These are phyloP conservation scores for Tuber indicum DNA, from an alignment of 495 filamentous ascomycete species.

Conservation along the genomic window DNA sequence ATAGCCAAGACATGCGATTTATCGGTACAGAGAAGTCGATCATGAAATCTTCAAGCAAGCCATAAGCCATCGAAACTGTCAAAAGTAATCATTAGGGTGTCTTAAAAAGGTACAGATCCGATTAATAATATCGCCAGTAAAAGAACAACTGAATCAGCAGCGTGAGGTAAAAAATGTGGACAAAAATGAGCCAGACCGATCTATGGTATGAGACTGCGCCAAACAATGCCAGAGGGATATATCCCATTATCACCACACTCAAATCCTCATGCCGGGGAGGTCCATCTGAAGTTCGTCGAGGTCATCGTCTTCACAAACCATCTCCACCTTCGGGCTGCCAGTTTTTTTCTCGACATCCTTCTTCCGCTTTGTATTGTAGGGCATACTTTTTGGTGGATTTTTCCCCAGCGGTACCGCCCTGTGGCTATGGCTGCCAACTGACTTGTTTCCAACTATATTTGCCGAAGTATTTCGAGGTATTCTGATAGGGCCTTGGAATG, in stretches of 20 bases:
- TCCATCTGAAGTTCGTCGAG: constrained; percentile 35
- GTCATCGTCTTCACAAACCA: constrained; percentile 10
- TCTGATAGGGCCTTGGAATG: neutral
- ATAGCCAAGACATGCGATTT: neutral
- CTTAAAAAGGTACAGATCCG: neutral
- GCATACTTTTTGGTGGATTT: neutral
- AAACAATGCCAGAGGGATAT: neutral
- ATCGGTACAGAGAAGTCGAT: neutral
- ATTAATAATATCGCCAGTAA: neutral
- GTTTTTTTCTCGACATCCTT: neutral
- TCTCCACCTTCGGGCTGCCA: neutral
- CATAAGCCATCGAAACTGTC: neutral
- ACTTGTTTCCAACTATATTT: neutral
- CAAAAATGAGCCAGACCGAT: neutral
- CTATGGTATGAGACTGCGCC: neutral
- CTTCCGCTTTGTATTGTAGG: neutral
- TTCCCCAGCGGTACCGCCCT: neutral
- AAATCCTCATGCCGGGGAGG: constrained; percentile 29
- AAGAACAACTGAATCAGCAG: neutral
- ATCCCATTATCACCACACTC: neutral
- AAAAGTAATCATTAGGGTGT: neutral
- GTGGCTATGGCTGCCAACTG: neutral
- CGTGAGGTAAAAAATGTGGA: neutral
- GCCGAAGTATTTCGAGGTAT: neutral
- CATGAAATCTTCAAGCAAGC: neutral